Conservation (phyloP, 2,329 filamentous ascomycete genomes). For the Beauveria brongniartii region DNA sequence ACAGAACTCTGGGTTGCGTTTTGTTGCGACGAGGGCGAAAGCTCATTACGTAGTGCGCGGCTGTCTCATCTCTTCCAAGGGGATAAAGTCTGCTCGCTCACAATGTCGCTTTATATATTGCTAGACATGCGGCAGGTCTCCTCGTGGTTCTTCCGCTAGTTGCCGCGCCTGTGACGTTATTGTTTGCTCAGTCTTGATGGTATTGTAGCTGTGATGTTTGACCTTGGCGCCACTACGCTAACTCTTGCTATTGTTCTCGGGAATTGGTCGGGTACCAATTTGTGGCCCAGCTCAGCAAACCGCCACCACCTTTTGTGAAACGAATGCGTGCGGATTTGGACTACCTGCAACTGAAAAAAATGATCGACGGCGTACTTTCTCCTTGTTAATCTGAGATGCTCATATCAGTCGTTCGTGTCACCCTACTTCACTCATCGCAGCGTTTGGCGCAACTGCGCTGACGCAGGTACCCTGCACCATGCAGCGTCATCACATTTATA, state of each 20-base stretch:
- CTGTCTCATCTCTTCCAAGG: neutral
- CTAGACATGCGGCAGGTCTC: neutral
- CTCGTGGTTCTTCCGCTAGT: neutral
- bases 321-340: neutral
- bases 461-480: too few species aligned
- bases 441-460: too few species aligned
- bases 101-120: neutral
- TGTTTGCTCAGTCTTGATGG: neutral
- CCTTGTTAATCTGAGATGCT: too few species aligned
- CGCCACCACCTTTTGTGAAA: neutral
- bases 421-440: too few species aligned
- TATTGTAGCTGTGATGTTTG: slow-evolving; percentile 5
- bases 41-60: slow-evolving; percentile 9
- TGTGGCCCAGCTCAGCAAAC: neutral
- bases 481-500: too few species aligned
- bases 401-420: too few species aligned
- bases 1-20: slow-evolving; percentile 5
- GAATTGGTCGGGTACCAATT: slow-evolving; percentile 17
- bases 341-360: neutral
- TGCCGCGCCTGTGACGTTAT: neutral
- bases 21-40: slow-evolving; percentile 8
- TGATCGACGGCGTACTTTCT: too few species aligned
- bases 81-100: neutral
- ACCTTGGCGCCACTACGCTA: neutral
- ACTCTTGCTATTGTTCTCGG: slow-evolving; percentile 17